phyloP scores from a whole-genome alignment of 352 stramenopile genomes.

The Pythium dissotocum region DNA sequence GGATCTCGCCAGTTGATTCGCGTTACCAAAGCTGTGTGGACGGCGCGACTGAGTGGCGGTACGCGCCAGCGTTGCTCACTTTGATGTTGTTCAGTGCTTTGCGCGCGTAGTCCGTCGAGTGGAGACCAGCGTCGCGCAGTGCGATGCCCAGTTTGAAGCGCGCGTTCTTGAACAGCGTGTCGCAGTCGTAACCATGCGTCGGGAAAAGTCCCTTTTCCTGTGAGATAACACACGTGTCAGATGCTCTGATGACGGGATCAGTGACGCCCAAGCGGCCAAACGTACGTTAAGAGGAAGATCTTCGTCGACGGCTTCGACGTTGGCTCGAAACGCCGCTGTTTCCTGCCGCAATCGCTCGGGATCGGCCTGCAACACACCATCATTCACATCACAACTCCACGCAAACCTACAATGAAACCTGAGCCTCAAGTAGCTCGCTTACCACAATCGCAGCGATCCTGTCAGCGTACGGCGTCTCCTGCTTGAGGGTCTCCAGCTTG shows the following conservation, averaged over 20 bases:
- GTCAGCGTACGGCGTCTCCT: conserved; percentile 70
- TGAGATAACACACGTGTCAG: background rate
- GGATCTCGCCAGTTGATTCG: conserved; percentile 23
- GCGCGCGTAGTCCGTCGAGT: conserved; percentile 63
- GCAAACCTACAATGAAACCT: background rate
- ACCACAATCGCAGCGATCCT: conserved; percentile 59
- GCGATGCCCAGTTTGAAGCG: conserved; percentile 77
- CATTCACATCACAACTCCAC: background rate
- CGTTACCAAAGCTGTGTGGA: conserved; percentile 64
- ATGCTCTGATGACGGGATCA: background rate
- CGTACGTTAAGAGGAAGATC: conserved; percentile 50
- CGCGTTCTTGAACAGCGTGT: conserved; percentile 82
- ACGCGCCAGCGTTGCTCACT: conserved; percentile 67
- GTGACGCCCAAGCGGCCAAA: background rate
- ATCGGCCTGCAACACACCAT: conserved; percentile 39
- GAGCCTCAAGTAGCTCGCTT: background rate
- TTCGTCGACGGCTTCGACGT: conserved; percentile 63
- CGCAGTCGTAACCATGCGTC: conserved; percentile 70
- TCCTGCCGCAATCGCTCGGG: conserved; percentile 66
- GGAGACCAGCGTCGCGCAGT: conserved; percentile 65
- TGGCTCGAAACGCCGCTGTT: conserved; percentile 66
- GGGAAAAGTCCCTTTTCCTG: conserved; percentile 75
- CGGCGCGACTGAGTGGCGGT: conserved; percentile 58
- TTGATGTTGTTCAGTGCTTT: conserved; percentile 70
- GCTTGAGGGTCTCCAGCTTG: conserved; percentile 62